These are phyloP conservation scores for Penicillium dipodomyicola DNA, from an alignment of 495 filamentous ascomycete species.

Conservation along the genomic window DNA sequence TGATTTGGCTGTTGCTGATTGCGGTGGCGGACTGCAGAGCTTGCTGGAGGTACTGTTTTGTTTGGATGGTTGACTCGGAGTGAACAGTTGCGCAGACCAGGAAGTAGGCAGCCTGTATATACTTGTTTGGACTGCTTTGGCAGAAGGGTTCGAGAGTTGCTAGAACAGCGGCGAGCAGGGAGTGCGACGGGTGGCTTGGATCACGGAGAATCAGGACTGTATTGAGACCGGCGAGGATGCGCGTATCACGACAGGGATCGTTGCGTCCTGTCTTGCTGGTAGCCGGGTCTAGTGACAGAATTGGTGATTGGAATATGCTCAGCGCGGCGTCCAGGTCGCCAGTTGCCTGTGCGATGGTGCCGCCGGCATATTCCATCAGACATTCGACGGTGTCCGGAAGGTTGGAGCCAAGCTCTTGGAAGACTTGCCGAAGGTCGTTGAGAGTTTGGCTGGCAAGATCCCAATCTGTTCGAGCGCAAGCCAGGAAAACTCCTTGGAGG, in stretches of 20 bases:
- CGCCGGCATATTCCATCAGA: constrained; percentile 66
- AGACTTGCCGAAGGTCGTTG: constrained; percentile 37
- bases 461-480: constrained; percentile 63
- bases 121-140: constrained; percentile 62
- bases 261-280: constrained; percentile 43
- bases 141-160: constrained; percentile 66
- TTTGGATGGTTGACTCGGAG: constrained; percentile 61
- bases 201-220: constrained; percentile 76
- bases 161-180: constrained; percentile 52
- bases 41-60: constrained; percentile 72
- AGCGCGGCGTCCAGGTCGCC: constrained; percentile 68
- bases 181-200: constrained; percentile 50
- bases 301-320: constrained; percentile 58
- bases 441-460: constrained; percentile 48
- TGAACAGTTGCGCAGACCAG: constrained; percentile 69
- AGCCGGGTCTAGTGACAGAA: constrained; percentile 52
- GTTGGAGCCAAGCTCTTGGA: constrained; percentile 34
- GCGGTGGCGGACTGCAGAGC: constrained; percentile 58
- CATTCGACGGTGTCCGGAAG: constrained; percentile 44
- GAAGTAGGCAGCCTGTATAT: constrained; percentile 74
- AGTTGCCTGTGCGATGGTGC: constrained; percentile 73
- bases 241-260: constrained; percentile 65
- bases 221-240: constrained; percentile 78
- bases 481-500: constrained; percentile 58
- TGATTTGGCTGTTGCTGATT: constrained; percentile 64